Percentiles rank a stretch among this genome's conserved stretches.
Conservation (phyloP, 345 rosid species). For the Citrus trifoliata region DNA sequence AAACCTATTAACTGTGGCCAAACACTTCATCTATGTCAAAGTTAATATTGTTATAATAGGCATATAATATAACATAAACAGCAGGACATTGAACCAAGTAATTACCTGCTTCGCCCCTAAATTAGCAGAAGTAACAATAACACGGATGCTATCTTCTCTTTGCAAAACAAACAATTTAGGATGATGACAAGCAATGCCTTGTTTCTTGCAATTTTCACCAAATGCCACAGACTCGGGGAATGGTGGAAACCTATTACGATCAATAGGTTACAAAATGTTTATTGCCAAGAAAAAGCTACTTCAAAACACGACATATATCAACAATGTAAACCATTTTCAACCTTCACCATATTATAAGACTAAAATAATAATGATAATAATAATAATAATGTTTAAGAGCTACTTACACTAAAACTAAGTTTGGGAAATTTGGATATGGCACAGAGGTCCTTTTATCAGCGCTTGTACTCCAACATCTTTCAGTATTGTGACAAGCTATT, state of each 20-base stretch:
- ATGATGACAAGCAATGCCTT: constrained; percentile 94
- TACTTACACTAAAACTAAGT: constrained; percentile 72
- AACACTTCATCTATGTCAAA: background rate
- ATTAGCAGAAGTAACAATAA: constrained; percentile 83
- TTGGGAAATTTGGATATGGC: constrained; percentile 70
- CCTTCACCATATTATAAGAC: background rate
- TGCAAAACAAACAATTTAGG: constrained; percentile 83
- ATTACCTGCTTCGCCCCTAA: constrained; percentile 80
- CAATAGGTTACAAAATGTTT: constrained; percentile 9
- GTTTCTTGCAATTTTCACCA: constrained; percentile 73
- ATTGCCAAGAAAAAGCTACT: background rate
- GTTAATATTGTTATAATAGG: background rate
- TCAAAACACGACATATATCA: background rate
- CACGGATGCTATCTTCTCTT: constrained; percentile 69
- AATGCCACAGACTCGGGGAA: constrained; percentile 85
- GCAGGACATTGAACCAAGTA: background rate
- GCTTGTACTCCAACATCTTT: constrained; percentile 78
- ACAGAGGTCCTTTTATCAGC: constrained; percentile 50
- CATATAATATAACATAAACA: background rate
- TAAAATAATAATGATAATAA: background rate
- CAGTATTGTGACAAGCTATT: constrained; percentile 75
- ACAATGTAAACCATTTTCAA: constrained; percentile 6
- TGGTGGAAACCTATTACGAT: constrained; percentile 65
- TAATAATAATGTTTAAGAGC: background rate
- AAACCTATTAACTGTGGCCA: background rate